Percentiles rank a stretch among this genome's conserved stretches.
Conservation (phyloP, 2,329 filamentous ascomycete genomes). For the Colletotrichum spaethianum region DNA sequence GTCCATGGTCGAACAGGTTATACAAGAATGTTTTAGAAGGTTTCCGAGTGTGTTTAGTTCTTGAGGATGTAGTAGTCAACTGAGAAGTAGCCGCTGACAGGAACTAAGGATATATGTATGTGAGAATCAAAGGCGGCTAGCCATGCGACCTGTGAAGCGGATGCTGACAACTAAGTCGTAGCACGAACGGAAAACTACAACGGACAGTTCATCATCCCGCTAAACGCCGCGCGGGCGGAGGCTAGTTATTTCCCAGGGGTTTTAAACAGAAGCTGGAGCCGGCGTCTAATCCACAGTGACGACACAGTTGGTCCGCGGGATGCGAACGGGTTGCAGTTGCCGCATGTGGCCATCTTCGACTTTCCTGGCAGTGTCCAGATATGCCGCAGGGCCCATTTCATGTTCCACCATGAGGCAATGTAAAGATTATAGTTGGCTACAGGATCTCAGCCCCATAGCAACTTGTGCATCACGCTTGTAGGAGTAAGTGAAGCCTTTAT, state of each 20-base stretch:
- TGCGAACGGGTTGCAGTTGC: neutral
- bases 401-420: neutral
- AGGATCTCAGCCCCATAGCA: too few relatives aligned
- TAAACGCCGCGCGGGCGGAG: neutral
- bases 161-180: neutral
- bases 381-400: neutral
- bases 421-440: neutral
- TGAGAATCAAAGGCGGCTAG: too few relatives aligned
- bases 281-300: neutral
- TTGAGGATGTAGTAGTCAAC: too few relatives aligned
- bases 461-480: too few relatives aligned
- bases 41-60: neutral
- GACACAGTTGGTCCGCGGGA: neutral
- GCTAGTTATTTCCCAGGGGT: neutral
- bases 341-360: neutral
- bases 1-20: neutral
- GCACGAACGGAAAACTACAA: neutral
- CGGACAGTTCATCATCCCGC: neutral
- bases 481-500: too few relatives aligned
- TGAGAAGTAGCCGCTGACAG: neutral
- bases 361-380: neutral
- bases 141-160: neutral
- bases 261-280: neutral
- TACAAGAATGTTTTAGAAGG: neutral
- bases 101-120: neutral